Evolutionary conservation across 2,329 filamentous ascomycete genomes (phyloP).

Genomic region (Colletotrichum sp.): DNA sequence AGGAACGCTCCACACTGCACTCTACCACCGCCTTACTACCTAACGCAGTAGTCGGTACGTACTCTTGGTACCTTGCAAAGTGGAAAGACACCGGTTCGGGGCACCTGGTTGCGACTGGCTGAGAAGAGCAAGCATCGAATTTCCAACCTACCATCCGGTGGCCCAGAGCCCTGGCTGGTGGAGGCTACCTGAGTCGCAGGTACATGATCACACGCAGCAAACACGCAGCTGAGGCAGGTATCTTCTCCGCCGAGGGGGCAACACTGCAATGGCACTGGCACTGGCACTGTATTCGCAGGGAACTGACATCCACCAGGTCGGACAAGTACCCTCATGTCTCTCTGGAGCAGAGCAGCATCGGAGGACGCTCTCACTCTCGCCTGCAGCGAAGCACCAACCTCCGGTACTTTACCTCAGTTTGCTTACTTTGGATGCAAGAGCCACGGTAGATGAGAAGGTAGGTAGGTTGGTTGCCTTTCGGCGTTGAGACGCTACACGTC

Average conservation of each 20-base stretch:
- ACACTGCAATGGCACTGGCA: background rate
- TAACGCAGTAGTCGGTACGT: background rate
- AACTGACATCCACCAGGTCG: background rate
- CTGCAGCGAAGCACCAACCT: background rate
- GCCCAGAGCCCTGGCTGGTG: conserved; percentile 1
- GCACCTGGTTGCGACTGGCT: conserved; percentile 12
- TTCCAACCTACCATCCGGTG: conserved; percentile 16
- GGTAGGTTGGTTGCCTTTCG: background rate
- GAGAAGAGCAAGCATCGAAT: conserved; percentile 2
- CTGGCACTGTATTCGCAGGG: background rate
- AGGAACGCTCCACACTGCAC: background rate
- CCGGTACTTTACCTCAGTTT: background rate
- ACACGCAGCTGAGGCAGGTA: background rate
- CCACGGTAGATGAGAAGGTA: background rate
- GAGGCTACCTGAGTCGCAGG: conserved; percentile 14
- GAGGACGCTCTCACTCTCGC: background rate
- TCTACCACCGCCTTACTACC: background rate
- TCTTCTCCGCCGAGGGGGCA: background rate
- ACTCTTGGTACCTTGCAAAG: background rate
- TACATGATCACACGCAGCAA: conserved; percentile 14
- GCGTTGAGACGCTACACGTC: background rate
- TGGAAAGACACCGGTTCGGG: conserved; percentile 7
- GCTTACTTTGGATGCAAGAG: background rate
- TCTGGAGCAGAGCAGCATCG: background rate
- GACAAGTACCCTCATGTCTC: background rate